Evolutionary conservation across 2,329 filamentous ascomycete species (phyloP).

Genomic region (Colletotrichum tanaceti): DNA sequence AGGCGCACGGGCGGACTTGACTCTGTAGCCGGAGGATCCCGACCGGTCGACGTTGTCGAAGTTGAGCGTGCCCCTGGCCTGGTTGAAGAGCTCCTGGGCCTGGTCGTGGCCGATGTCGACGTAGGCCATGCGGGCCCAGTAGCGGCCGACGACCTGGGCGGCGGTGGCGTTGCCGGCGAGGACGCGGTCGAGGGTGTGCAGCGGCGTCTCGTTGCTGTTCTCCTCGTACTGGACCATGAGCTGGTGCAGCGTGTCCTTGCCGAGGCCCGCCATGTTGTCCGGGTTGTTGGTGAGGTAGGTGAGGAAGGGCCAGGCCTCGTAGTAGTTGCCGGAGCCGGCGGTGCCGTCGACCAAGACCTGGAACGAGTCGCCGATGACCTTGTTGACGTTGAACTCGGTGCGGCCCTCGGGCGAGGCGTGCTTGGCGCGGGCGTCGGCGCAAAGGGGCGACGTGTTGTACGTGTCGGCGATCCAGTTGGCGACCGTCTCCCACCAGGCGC

Average conservation of each 20-base stretch:
- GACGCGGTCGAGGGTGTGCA: constrained; percentile 58
- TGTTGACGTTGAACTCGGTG: constrained; percentile 56
- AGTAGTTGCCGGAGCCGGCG: constrained; percentile 58
- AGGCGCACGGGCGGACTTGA: constrained; percentile 56
- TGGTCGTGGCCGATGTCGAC: constrained; percentile 60
- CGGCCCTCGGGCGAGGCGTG: constrained; percentile 50
- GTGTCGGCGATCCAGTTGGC: constrained; percentile 63
- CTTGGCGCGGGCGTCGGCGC: constrained; percentile 52
- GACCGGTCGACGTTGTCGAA: constrained; percentile 56
- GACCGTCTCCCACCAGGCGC: constrained; percentile 64
- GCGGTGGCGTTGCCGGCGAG: constrained; percentile 46
- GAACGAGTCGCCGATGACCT: constrained; percentile 59
- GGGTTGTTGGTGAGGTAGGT: constrained; percentile 61
- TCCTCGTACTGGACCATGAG: constrained; percentile 57
- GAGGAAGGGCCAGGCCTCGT: constrained; percentile 64
- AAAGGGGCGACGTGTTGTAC: constrained; percentile 58
- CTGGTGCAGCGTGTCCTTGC: constrained; percentile 55
- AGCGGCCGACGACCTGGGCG: constrained; percentile 58
- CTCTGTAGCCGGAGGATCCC: constrained; percentile 52
- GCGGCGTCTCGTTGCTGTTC: constrained; percentile 61
- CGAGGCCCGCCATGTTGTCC: constrained; percentile 55
- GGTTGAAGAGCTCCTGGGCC: constrained; percentile 53
- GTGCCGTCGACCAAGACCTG: constrained; percentile 62
- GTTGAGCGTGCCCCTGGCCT: constrained; percentile 51
- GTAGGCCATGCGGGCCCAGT: constrained; percentile 66